Evolutionary conservation across 495 filamentous ascomycete genomes (phyloP), one percentile per base, ranked within the genome.

Genomic region (Aspergillus asperescens): DNA sequence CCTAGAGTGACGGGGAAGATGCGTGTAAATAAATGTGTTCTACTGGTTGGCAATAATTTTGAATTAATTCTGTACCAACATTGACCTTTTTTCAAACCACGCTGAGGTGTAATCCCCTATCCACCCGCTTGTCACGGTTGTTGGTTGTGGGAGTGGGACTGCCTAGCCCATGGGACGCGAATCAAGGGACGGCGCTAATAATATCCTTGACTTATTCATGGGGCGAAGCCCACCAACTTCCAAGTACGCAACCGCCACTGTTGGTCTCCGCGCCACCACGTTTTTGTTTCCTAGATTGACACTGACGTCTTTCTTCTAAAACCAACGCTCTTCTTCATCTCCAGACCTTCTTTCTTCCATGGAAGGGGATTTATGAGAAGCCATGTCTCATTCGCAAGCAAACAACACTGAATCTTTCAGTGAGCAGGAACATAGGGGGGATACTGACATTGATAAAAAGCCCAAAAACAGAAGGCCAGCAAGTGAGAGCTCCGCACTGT

Each of bases 401-500:
- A 65, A 62, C 42, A 71, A 69, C 51, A 59, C 66, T 19, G 77
- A 73, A 59, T 78, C 79, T 18, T 66, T 77, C 49, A 73, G 76
- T 47, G 74, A 76, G 44, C 73, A 74, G 55, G 76, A 79, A 31
- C 68, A 59, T 51, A 63, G 56, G 31, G 59, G 61, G 12, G 68
- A 76, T 20, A 56, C 59, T 35, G 73, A 79, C 58, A 67, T 65
- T 29, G 72, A 79, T 60, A 88, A 89, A 75, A 93, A 93, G 76
- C 76, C 82, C 62, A 92, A 90, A 77, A 91, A 78, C 74, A 83
- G 86, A 68, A 82, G 86, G 71, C 90, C 89, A 59, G 87, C 87
- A 64, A 95, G 86, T 90, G 69, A 70, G 86, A 32, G 64, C 50
- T 55, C 48, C 24, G 23, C 46, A 50, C 38, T 28, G 41, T 40